phyloP scores from a whole-genome alignment of 495 filamentous ascomycete genomes.

The Hypoxylon trugodes region DNA sequence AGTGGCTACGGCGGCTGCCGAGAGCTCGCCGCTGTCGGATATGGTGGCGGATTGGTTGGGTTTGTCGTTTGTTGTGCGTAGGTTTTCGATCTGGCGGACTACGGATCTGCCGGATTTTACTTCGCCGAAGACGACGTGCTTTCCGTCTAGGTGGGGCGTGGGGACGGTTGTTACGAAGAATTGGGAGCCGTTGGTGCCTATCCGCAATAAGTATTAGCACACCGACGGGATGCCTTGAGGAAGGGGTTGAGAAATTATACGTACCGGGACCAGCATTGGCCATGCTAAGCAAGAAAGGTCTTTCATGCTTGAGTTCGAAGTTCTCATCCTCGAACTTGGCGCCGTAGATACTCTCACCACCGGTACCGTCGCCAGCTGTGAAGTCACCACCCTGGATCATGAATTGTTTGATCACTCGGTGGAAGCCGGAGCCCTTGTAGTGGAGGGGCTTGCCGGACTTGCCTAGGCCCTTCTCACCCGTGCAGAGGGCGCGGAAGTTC shows the following conservation, averaged over 20 bases:
- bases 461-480: conserved; percentile 84
- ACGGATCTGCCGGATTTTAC: conserved; percentile 92
- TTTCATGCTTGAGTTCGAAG: conserved; percentile 91
- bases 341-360: conserved; percentile 97
- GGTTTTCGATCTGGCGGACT: conserved; percentile 88
- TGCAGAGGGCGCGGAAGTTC: conserved; percentile 97
- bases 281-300: conserved; percentile 95
- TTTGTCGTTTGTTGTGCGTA: conserved; percentile 83
- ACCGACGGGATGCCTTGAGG: neutral
- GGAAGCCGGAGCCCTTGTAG: conserved; percentile 92
- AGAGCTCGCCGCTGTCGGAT: conserved; percentile 82
- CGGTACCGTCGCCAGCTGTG: conserved; percentile 92
- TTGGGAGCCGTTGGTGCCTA: conserved; percentile 90
- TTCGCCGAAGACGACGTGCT: conserved; percentile 98
- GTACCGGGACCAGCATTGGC: conserved; percentile 95
- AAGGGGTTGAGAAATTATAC: conserved; percentile 37
- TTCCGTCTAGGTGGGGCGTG: conserved; percentile 93
- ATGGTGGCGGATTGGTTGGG: conserved; percentile 77
- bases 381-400: conserved; percentile 99
- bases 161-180: conserved; percentile 97
- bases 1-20: conserved; percentile 70
- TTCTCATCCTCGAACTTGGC: conserved; percentile 98
- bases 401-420: conserved; percentile 97
- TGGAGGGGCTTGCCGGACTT: conserved; percentile 85
- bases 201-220: neutral